Evolutionary conservation across 75 land plant species (phyloP), one percentile per base, ranked within the genome.

Genomic region (Cryptomeria japonica): DNA sequence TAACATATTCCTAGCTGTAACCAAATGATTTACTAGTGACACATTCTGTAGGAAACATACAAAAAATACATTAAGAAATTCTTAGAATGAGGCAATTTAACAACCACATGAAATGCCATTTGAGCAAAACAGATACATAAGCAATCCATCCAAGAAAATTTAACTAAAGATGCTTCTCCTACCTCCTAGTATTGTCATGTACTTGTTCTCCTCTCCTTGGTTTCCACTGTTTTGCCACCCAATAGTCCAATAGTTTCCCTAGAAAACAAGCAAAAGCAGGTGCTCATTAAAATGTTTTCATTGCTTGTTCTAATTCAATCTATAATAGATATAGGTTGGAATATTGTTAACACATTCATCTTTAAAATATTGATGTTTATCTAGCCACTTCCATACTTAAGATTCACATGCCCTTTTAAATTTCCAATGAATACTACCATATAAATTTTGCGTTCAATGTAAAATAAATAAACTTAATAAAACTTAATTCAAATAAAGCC

Each of bases 211-310:
- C 77, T 86, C 88, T 22, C 89, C 78, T 77, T 94, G 93, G 15
- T 44, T 15, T 56, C 92, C 94, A 83, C 93, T 88, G 38, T 90
- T 92, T 86, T 91, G 93, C 90, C 90, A 94, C 61, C 96, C 96
- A 86, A 93, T 84, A 49, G 94, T 93, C 90, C 91, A 94, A 3
- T 13, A 75, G 86, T 86, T 55, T 22, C 88, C 89, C 95, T 93
- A 89, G 32, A 70, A 38, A 76, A 78, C 53, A 85, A 32, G 53
- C 10, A 85, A 85, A 85, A 51, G 1, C 4, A 85, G 3, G n/a
- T 41, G 39, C 22, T 25, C 47, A 80, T 80, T 41, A 80, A 28
- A 39, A 2, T 19, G 28, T 80, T 7, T 80, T 80, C 8, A 34
- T 73, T 64, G 3, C 34, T 32, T 73, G 3, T 32, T 34, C 13